These are phyloP conservation scores for Aspergillus ellipticus DNA, from an alignment of 495 filamentous ascomycete species.

Conservation along the genomic window DNA sequence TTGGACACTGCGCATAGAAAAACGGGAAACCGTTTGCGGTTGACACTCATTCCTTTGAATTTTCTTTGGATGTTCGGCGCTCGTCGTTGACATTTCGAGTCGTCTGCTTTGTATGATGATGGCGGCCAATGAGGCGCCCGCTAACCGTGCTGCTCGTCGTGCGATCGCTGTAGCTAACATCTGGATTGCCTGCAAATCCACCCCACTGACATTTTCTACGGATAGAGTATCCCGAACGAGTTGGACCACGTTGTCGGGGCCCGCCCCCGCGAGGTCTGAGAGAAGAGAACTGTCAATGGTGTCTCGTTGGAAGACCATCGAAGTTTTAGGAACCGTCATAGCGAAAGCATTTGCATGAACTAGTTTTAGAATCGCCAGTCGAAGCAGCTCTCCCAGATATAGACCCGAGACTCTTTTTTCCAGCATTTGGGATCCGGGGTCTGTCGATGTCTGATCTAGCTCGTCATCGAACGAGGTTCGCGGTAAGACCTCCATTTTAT, in stretches of 20 bases:
- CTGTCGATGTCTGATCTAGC: background rate
- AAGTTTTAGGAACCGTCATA: background rate
- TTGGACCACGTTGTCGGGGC: background rate
- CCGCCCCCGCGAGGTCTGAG: background rate
- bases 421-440: constrained; percentile 4
- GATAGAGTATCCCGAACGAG: background rate
- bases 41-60: background rate
- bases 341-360: background rate
- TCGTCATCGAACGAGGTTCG: constrained; percentile 3
- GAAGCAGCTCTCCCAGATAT: constrained; percentile 8
- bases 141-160: constrained; percentile 20
- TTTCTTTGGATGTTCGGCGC: background rate
- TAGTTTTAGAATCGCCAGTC: constrained; percentile 6
- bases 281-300: constrained; percentile 2
- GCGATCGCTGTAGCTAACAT: constrained; percentile 18
- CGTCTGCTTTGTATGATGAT: constrained; percentile 20
- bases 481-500: constrained; percentile 21
- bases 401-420: constrained; percentile 12
- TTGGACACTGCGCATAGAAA: background rate
- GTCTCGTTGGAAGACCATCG: background rate
- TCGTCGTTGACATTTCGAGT: constrained; percentile 1
- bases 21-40: background rate
- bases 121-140: constrained; percentile 19
- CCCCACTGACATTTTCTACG: background rate
- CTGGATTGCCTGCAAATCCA: constrained; percentile 10